phyloP scores from a whole-genome alignment of 2,329 filamentous ascomycete genomes.

The Biscogniauxia mediterranea region DNA sequence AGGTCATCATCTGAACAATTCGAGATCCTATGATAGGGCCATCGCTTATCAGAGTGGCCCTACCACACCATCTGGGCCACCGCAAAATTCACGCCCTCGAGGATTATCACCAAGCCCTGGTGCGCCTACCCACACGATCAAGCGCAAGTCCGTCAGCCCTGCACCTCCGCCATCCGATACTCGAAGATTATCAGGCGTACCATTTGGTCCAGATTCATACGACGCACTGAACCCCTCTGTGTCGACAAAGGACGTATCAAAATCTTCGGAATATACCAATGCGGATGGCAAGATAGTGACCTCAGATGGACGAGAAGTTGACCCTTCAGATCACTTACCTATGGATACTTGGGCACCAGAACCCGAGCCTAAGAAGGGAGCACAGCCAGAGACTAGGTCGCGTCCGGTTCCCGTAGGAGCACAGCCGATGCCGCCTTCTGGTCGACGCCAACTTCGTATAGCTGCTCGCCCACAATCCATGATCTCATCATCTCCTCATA shows the following conservation, averaged over 20 bases:
- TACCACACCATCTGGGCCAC: constrained; percentile 18
- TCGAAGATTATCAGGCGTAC: constrained; percentile 58
- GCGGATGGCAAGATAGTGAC: constrained; percentile 69
- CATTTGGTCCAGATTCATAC: constrained; percentile 75
- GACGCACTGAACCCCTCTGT: constrained; percentile 66
- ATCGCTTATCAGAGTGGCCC: constrained; percentile 28
- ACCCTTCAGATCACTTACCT: constrained; percentile 78
- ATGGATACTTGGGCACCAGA: constrained; percentile 77
- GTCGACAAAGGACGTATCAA: constrained; percentile 33
- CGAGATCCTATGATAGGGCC: constrained; percentile 35
- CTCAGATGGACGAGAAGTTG: constrained; percentile 72
- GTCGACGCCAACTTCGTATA: constrained; percentile 52
- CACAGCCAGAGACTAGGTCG: constrained; percentile 30
- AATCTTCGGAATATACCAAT: constrained; percentile 45
- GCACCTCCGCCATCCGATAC: constrained; percentile 51
- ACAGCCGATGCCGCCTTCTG: constrained; percentile 49
- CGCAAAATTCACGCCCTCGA: constrained; percentile 22
- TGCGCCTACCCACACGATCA: constrained; percentile 50
- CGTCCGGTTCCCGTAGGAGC: constrained; percentile 52
- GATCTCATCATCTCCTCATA: constrained; percentile 33
- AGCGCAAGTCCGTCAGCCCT: constrained; percentile 73
- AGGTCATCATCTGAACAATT: constrained; percentile 16
- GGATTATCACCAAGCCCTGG: constrained; percentile 43
- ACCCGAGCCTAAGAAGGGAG: constrained; percentile 59
- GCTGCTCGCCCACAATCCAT: constrained; percentile 50